Evolutionary conservation across 2,329 filamentous ascomycete species (phyloP), one percentile per base, ranked within the genome.

Genomic region (Venturiaceae sp.): DNA sequence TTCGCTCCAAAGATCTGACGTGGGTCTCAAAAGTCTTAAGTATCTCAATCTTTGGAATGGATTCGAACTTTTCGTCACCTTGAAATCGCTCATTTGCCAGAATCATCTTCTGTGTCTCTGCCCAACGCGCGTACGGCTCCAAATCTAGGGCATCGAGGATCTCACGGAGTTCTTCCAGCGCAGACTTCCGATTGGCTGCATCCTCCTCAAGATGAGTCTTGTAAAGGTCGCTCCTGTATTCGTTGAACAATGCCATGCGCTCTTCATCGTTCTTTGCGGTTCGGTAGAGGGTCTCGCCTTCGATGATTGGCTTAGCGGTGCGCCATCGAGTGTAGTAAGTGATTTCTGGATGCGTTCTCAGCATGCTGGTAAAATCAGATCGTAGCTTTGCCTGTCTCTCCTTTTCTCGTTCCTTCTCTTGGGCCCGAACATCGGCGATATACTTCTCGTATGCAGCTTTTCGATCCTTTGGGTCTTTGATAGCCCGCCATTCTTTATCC

Each of bases 281-380:
- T 66, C 91, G 87, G 76, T 97, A 99, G 60, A 95, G 94, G 53
- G 90, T 94, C 77, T 99, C 94, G 54, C 88, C 88, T 73, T 97
- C 90, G 62, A 99, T 90, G 63, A 96, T 95, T 9, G 91, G 90
- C 54, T 90, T 86, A 57, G 92, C 94, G 16, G 90, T 96, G 80
- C 91, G 95, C 94, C 94, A 99, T 62, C 91, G 87, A 44, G 92
- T 96, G 72, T 95, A 96, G 71, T 96, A 85, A 72, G 92, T 94
- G 73, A 99, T 97, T 73, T 99, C 58, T 61, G 92, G 91, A 72
- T 99, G 92, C 64, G 91, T 92, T 74, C 87, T 90, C 64, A 99
- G 82, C 94, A 99, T 99, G 58, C 86, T 92, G 65, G 88, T 87
- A 73, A 99, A 99, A 78, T 97, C 94, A 72, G 88, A 82, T 67